phyloP scores from a whole-genome alignment of 495 filamentous ascomycete genomes.

The Chaetomium tenue region DNA sequence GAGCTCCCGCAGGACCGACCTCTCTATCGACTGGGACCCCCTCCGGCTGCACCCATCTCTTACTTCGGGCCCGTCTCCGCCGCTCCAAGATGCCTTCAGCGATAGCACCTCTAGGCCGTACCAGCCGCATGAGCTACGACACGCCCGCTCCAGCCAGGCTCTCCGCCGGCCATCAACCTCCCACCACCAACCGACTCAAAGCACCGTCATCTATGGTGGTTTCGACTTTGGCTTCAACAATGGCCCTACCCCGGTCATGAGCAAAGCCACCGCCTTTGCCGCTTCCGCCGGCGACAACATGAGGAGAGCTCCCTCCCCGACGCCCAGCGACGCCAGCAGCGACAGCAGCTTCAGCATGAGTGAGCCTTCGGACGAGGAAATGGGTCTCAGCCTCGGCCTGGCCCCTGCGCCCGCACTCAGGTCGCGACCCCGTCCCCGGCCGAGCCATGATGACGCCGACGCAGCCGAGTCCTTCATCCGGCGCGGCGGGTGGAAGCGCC shows the following conservation, averaged over 20 bases:
- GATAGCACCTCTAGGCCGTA: slow-evolving; percentile 18
- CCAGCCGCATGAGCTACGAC: slow-evolving; percentile 27
- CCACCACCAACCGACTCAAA: slow-evolving; percentile 13
- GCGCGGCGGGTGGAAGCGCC: slow-evolving; percentile 50
- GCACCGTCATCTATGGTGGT: slow-evolving; percentile 37
- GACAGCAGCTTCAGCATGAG: slow-evolving; percentile 15
- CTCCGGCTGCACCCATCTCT: slow-evolving; percentile 34
- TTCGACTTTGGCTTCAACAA: slow-evolving; percentile 39
- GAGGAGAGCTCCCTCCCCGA: slow-evolving; percentile 16
- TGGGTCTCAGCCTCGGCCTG: background rate
- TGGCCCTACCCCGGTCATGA: background rate
- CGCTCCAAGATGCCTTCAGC: slow-evolving; percentile 16
- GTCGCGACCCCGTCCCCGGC: slow-evolving; percentile 12
- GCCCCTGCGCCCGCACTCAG: slow-evolving; percentile 17
- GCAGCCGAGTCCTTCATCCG: slow-evolving; percentile 43
- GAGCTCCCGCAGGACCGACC: slow-evolving; percentile 23
- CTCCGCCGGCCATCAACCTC: slow-evolving; percentile 13
- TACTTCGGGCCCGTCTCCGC: slow-evolving; percentile 22
- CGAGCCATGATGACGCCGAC: slow-evolving; percentile 18
- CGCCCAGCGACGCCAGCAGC: slow-evolving; percentile 21
- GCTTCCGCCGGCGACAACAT: background rate
- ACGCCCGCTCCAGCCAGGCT: slow-evolving; percentile 26
- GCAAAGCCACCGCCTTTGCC: background rate
- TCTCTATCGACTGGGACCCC: slow-evolving; percentile 38
- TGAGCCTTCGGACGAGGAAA: background rate